A percentile compares a stretch with the other conserved stretches of the same genome.
phyloP scores from a whole-genome alignment of 2,329 filamentous ascomycete species.

The Fusarium algeriense region DNA sequence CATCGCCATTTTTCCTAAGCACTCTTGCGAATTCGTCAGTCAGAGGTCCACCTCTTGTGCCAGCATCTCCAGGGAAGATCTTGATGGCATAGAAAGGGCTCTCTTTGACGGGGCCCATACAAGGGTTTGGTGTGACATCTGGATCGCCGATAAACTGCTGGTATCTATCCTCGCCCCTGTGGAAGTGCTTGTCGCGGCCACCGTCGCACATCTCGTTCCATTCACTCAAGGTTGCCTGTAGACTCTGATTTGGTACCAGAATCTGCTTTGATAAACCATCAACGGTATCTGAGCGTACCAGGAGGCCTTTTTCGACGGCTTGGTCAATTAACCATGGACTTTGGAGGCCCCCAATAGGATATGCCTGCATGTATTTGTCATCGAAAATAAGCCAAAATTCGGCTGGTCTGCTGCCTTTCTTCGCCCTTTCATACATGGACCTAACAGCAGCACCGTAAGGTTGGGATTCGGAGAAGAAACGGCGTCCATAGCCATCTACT shows the following conservation, averaged over 20 bases:
- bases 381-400: conserved; percentile 1
- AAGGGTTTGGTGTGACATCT: not conserved
- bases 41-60: not conserved
- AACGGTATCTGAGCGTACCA: not conserved
- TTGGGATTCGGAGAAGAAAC: conserved; percentile 2
- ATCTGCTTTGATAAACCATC: not conserved
- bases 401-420: not conserved
- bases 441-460: not conserved
- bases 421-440: not conserved
- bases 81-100: not conserved
- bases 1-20: not conserved
- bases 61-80: not conserved
- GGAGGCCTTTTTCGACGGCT: not conserved
- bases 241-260: not conserved
- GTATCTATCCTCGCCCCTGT: not conserved
- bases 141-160: conserved; percentile 1
- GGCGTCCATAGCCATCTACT: not conserved
- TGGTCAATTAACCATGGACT: not conserved
- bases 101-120: not conserved
- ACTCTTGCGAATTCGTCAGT: not conserved
- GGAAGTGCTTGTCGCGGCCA: not conserved
- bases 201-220: not conserved
- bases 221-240: not conserved
- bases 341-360: not conserved
- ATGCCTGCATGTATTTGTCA: not conserved